These are phyloP conservation scores for Podospora pseudocomata DNA, from an alignment of 495 filamentous ascomycete genomes.

Conservation along the genomic window DNA sequence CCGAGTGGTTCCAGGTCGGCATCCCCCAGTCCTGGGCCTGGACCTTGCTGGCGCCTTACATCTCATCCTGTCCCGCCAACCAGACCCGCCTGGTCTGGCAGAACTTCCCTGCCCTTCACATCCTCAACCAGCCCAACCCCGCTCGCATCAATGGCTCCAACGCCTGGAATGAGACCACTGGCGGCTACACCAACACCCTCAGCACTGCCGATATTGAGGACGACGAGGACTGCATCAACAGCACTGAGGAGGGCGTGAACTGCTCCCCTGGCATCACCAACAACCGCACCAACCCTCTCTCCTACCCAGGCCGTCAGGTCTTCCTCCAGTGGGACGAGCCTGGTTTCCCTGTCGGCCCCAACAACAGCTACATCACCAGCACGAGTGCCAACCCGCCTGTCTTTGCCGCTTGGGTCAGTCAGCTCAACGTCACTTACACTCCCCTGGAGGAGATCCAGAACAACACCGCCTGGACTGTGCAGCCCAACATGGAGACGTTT, in stretches of 20 bases:
- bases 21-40: slow-evolving; percentile 86
- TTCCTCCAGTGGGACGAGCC: slow-evolving; percentile 69
- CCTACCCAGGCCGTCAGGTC: slow-evolving; percentile 71
- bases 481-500: slow-evolving; percentile 62
- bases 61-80: slow-evolving; percentile 70
- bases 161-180: slow-evolving; percentile 54
- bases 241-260: slow-evolving; percentile 48
- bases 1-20: slow-evolving; percentile 78
- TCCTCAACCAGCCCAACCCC: slow-evolving; percentile 76
- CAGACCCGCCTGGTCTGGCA: slow-evolving; percentile 80
- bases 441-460: slow-evolving; percentile 53
- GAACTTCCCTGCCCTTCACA: slow-evolving; percentile 74
- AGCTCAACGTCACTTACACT: slow-evolving; percentile 83
- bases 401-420: slow-evolving; percentile 76
- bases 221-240: slow-evolving; percentile 49
- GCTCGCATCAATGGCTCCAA: slow-evolving; percentile 55
- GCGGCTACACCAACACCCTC: slow-evolving; percentile 43
- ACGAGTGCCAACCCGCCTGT: slow-evolving; percentile 53
- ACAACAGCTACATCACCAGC: slow-evolving; percentile 73
- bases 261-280: slow-evolving; percentile 63
- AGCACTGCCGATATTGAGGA: slow-evolving; percentile 35
- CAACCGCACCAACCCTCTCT: slow-evolving; percentile 64
- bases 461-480: slow-evolving; percentile 61
- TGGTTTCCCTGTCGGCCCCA: slow-evolving; percentile 68
- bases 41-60: slow-evolving; percentile 80